phyloP scores from a whole-genome alignment of 768 basidiomycete genomes.

The Rhizopogon vinicolor region DNA sequence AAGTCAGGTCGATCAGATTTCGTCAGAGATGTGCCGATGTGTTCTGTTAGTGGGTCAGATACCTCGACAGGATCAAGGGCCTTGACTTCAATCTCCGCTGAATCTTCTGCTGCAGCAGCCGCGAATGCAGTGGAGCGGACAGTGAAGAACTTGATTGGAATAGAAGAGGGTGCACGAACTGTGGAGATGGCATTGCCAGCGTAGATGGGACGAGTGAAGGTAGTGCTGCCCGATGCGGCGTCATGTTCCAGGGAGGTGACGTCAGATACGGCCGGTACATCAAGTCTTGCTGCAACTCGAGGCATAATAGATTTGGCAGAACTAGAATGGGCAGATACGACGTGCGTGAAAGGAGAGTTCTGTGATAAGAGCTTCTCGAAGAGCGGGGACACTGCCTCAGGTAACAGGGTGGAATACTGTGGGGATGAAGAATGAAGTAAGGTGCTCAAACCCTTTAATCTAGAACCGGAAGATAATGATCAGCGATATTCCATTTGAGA shows the following conservation, averaged over 20 bases:
- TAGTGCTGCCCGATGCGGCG: slow-evolving; percentile 63
- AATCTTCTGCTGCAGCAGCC: slow-evolving; percentile 48
- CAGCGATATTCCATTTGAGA: neutral
- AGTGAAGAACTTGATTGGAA: slow-evolving; percentile 91
- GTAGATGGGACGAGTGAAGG: slow-evolving; percentile 92
- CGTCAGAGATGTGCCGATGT: slow-evolving; percentile 71
- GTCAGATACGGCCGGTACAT: slow-evolving; percentile 83
- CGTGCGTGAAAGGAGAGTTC: slow-evolving; percentile 73
- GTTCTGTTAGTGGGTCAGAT: slow-evolving; percentile 45
- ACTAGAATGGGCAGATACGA: slow-evolving; percentile 90
- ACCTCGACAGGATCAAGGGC: slow-evolving; percentile 62
- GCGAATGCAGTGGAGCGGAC: slow-evolving; percentile 90
- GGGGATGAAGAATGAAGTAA: slow-evolving; percentile 68
- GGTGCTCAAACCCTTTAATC: slow-evolving; percentile 62
- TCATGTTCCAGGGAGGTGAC: slow-evolving; percentile 66
- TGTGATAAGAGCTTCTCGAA: slow-evolving; percentile 68
- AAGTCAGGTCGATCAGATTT: slow-evolving; percentile 93
- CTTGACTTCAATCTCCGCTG: slow-evolving; percentile 54
- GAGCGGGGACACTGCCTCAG: slow-evolving; percentile 62
- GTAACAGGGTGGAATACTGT: slow-evolving; percentile 50
- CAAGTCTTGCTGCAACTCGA: slow-evolving; percentile 84
- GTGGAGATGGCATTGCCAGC: slow-evolving; percentile 97
- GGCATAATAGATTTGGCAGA: slow-evolving; percentile 91
- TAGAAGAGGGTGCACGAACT: slow-evolving; percentile 70
- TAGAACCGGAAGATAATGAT: slow-evolving; percentile 23